Evolutionary conservation across 345 rosid genomes (phyloP), one percentile per base, ranked within the genome.

Genomic region (Eucalyptus albens): DNA sequence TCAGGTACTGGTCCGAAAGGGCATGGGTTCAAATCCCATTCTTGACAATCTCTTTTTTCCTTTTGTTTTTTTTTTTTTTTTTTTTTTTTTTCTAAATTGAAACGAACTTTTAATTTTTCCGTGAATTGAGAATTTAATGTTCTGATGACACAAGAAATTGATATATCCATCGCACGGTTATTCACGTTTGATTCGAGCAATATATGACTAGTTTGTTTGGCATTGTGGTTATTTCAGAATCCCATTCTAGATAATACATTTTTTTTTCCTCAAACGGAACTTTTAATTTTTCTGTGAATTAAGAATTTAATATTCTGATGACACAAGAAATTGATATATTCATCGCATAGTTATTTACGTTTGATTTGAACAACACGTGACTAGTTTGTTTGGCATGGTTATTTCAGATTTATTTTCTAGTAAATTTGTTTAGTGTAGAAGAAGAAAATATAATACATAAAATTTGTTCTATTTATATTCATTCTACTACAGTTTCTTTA

Each of bases 1-100:
- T 97, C 96, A 95, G 97, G 98, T 95, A 92, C 97, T 94, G 97
- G 97, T 94, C 97, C 96, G 96, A 96, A 95, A 96, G 99, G 98
- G 97, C 96, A 93, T 95, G 97, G 97, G 98, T 97, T 97, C 97
- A 89, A 97, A 96, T 96, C 97, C 96, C 97, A 97, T 94, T 97
- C 98, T 94, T 95, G 97, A 96, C 97, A 96, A 44, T 40, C 0
- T 24, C 11, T 11, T 0, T 86, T 11, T 47, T 27, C 26, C 3
- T 33, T 22, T 56, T 9, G 6, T 8, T 56, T 50, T 14, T 15
- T 44, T 1, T 40, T 40, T 3, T 40, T 40, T 5, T 5, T 51
- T 51, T 51, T 17, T 19, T 19, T 4, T 8, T 53, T 53, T 53
- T 8, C 26, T 53, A 1, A 8, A 53, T 53, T 53, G 59, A 53